phyloP scores from a whole-genome alignment of 306 rosid genomes.

The Crotalaria pallida region DNA sequence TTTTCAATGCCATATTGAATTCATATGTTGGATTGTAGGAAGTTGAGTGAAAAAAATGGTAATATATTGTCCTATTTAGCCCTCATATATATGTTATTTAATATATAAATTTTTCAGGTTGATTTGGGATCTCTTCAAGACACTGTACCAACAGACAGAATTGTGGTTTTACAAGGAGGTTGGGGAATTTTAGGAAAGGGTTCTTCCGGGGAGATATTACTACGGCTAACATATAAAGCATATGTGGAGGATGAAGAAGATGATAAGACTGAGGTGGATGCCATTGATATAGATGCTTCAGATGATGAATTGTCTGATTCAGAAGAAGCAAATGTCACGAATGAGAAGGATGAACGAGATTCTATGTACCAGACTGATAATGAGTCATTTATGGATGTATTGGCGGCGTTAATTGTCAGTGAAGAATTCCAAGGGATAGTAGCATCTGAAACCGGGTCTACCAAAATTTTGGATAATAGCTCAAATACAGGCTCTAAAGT shows the following conservation, averaged over 20 bases:
- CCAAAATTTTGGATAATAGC: slow-evolving; percentile 48
- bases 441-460: slow-evolving; percentile 65
- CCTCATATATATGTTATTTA: background rate
- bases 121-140: slow-evolving; percentile 89
- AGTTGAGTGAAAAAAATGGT: background rate
- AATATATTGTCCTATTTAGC: background rate
- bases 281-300: slow-evolving; percentile 51
- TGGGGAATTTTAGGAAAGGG: slow-evolving; percentile 69
- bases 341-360: slow-evolving; percentile 30
- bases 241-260: slow-evolving; percentile 99
- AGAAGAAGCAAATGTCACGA: slow-evolving; percentile 39
- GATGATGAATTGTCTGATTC: slow-evolving; percentile 83
- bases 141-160: slow-evolving; percentile 96
- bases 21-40: background rate
- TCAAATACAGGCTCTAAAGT: slow-evolving; percentile 31
- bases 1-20: background rate
- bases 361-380: slow-evolving; percentile 38
- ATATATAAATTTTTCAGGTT: slow-evolving; percentile 47
- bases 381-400: slow-evolving; percentile 91
- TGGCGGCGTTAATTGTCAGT: slow-evolving; percentile 91
- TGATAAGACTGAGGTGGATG: slow-evolving; percentile 47
- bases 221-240: slow-evolving; percentile 91
- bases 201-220: slow-evolving; percentile 85
- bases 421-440: slow-evolving; percentile 98
- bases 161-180: slow-evolving; percentile 74